Conservation (phyloP, 23 red algal species). For the Agarophyton chilense region DNA sequence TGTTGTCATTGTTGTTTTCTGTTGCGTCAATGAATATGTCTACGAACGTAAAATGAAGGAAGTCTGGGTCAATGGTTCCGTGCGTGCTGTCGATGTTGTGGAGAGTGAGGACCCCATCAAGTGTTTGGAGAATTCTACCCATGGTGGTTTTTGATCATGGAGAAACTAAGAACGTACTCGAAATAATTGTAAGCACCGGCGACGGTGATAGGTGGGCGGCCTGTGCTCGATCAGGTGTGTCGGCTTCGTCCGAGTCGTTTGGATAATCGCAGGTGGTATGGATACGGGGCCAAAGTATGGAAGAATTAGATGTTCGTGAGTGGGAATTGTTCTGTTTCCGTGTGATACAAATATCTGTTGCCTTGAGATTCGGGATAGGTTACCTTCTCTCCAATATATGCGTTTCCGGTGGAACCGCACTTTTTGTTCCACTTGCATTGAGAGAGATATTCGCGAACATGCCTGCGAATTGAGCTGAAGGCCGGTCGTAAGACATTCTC, state of each 20-base stretch:
- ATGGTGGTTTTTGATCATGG: too few species aligned
- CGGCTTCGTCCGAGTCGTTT: too few species aligned
- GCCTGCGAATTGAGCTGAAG: not conserved
- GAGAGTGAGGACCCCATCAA: too few species aligned
- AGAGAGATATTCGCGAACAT: not conserved
- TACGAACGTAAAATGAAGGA: too few species aligned
- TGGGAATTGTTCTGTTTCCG: not conserved
- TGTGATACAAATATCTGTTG: not conserved
- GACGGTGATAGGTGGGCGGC: too few species aligned
- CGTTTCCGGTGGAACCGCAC: constrained; percentile 10
- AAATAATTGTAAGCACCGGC: too few species aligned
- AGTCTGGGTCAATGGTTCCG: too few species aligned
- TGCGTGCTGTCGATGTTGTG: too few species aligned
- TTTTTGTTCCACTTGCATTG: not conserved
- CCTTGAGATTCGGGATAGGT: not conserved
- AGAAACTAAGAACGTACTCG: too few species aligned
- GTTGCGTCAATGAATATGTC: too few species aligned
- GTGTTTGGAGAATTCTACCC: too few species aligned
- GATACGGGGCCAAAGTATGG: not conserved
- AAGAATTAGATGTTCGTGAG: not conserved
- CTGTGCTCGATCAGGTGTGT: too few species aligned
- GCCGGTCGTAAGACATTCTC: not conserved
- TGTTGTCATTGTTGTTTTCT: not conserved
- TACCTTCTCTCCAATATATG: not conserved
- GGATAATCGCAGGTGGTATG: not conserved